Base-by-base conservation (phyloP, 2,329 filamentous ascomycete genomes). In the Aspergillus pseudoviridinutans region DNA sequence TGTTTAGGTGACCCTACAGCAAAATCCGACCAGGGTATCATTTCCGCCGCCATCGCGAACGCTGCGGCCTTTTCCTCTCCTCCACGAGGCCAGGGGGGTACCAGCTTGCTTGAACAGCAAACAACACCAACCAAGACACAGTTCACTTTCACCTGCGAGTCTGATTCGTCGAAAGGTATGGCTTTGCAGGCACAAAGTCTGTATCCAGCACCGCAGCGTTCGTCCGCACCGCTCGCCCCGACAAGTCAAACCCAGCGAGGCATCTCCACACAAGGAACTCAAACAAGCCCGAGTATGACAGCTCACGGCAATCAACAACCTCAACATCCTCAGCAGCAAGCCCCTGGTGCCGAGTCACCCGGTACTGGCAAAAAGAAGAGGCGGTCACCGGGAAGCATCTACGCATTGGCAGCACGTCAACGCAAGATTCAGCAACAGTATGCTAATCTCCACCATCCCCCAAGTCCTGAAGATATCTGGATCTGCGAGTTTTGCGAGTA, bases 401-500 rank as follows among this genome's bases (percentile, higher is more conserved):
- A 94, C 62, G 80, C 84, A 1, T 76, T 86, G 60, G 91, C 92
- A 57, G 92, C 91, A 27, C 86, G 86, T 25, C 86, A 91, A 63
- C 88, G 94, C 6, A 88, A 88, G 58, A 84, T 90, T 50, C 83
- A 90, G 68, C 90, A 94, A 59, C 84, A 90, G 66, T 88, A 89
- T 62, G 83, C 85, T 56, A 95, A 94, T 72, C 85, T 85, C 60
- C 86, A 89, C 66, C 87, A 90, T 67, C 88, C 90, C 1, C 89
- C 89, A 0, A 78, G 76, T 20, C 72, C 78, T 1, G 88, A 91
- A 63, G 90, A 96, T 60, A 84, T 92, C 52, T 97, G 92, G 90
- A 92, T 97, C 50, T 99, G 94, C 76, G 91, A 97, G 69, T 97
- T 97, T 72, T 99, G 94, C 79, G 94, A 99, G 74, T 99, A 97